phyloP scores from a whole-genome alignment of 2,329 filamentous ascomycete genomes.

The Sphaerostilbella broomeana region DNA sequence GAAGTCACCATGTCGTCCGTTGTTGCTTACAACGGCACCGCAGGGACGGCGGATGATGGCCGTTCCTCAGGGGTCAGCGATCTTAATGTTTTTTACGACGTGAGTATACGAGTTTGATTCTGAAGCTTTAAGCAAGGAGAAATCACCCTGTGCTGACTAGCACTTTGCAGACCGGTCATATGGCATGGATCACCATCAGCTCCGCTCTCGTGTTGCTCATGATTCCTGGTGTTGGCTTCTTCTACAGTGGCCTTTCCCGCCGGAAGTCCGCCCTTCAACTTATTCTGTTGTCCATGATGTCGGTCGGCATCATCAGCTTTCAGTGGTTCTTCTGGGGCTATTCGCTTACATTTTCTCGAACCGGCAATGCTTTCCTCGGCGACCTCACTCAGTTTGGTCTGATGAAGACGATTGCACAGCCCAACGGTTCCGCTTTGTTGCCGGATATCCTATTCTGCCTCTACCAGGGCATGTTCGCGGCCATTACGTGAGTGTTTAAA shows the following conservation, averaged over 20 bases:
- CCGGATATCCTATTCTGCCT: conserved; percentile 80
- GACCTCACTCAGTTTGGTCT: conserved; percentile 77
- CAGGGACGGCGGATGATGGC: conserved; percentile 43
- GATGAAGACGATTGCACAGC: conserved; percentile 66
- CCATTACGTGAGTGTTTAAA: conserved; percentile 64
- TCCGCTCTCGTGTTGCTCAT: conserved; percentile 81
- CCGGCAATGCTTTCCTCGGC: conserved; percentile 70
- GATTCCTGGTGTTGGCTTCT: conserved; percentile 91
- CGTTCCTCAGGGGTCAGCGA: conserved; percentile 52
- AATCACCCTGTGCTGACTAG: neutral
- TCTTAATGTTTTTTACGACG: conserved; percentile 80
- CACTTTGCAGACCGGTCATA: conserved; percentile 60
- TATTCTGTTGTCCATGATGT: conserved; percentile 79
- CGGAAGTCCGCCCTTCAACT: conserved; percentile 84
- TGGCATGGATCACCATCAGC: conserved; percentile 72
- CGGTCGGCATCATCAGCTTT: conserved; percentile 71
- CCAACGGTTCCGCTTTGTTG: conserved; percentile 63
- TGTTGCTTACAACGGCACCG: conserved; percentile 44
- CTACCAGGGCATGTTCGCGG: conserved; percentile 85
- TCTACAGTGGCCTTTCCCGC: conserved; percentile 85
- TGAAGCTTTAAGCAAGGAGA: neutral
- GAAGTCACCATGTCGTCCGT: conserved; percentile 24
- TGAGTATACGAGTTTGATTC: conserved; percentile 39
- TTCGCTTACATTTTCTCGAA: conserved; percentile 76
- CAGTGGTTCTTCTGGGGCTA: conserved; percentile 98